phyloP scores from a whole-genome alignment of 768 basidiomycete species.

The Trametes elegans region DNA sequence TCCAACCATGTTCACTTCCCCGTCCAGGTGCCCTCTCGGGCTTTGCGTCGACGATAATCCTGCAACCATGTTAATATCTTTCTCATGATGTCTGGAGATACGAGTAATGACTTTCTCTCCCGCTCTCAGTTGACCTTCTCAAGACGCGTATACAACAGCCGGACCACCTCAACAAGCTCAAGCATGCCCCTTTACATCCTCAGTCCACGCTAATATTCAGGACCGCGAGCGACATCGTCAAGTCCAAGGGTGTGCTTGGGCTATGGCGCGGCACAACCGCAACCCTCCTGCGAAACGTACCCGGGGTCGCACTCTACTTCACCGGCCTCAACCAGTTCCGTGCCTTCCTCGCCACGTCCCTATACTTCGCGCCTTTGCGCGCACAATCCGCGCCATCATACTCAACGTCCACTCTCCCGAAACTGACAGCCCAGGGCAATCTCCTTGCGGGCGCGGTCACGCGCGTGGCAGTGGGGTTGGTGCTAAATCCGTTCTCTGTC shows the following conservation, averaged over 20 bases:
- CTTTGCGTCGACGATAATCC: conserved; percentile 66
- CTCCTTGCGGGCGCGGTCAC: conserved; percentile 82
- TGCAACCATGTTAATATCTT: conserved; percentile 67
- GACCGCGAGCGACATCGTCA: conserved; percentile 56
- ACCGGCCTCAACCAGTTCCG: conserved; percentile 82
- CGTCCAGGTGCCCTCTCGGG: conserved; percentile 82
- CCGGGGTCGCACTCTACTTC: conserved; percentile 92
- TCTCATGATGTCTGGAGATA: background rate
- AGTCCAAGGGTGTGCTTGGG: conserved; percentile 61
- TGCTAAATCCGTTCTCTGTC: conserved; percentile 88
- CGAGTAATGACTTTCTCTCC: background rate
- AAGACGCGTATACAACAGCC: conserved; percentile 92
- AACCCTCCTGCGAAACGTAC: conserved; percentile 81
- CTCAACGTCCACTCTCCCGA: conserved; percentile 49
- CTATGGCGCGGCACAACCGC: conserved; percentile 89
- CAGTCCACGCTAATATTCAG: conserved; percentile 39
- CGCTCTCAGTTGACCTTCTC: conserved; percentile 72
- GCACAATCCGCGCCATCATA: conserved; percentile 3
- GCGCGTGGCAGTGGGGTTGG: conserved; percentile 75
- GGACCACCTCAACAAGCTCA: conserved; percentile 35
- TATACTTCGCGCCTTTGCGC: conserved; percentile 54
- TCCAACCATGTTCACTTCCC: background rate
- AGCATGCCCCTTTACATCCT: conserved; percentile 3
- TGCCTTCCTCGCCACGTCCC: conserved; percentile 66
- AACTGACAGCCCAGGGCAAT: conserved; percentile 75